Evolutionary conservation across 495 filamentous ascomycete genomes (phyloP).

Genomic region (Lophiotrema nucula): DNA sequence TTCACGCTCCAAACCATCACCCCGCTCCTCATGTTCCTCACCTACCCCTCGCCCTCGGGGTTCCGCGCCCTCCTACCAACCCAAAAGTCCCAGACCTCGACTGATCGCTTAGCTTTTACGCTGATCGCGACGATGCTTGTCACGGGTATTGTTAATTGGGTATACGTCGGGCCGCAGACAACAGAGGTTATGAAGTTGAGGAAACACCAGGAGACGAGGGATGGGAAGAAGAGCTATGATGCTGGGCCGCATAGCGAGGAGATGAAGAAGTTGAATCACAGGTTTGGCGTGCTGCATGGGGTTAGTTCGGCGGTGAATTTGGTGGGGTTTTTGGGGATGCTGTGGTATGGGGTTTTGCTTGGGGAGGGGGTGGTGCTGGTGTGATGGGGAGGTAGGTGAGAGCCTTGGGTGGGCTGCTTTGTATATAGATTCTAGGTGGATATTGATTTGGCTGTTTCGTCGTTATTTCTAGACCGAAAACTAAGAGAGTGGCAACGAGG

Average conservation of each 20-base stretch:
- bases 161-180: constrained; percentile 68
- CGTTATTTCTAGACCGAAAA: background rate
- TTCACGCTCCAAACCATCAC: constrained; percentile 76
- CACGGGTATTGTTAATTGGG: constrained; percentile 64
- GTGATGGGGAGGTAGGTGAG: background rate
- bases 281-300: constrained; percentile 77
- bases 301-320: constrained; percentile 73
- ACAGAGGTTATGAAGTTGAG: constrained; percentile 69
- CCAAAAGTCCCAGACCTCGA: background rate
- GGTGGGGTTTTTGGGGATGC: constrained; percentile 59
- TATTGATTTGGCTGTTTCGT: background rate
- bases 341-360: constrained; percentile 72
- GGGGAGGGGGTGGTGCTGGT: constrained; percentile 17
- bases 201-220: constrained; percentile 73
- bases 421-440: too few relatives aligned
- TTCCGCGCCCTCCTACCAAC: constrained; percentile 10
- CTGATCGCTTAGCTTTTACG: background rate
- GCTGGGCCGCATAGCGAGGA: constrained; percentile 69
- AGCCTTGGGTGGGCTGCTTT: too few relatives aligned
- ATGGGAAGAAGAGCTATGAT: constrained; percentile 83
- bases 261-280: constrained; percentile 78
- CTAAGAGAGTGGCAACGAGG: background rate
- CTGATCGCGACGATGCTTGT: constrained; percentile 59
- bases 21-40: constrained; percentile 72
- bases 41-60: constrained; percentile 58